Conservation (phyloP, 768 basidiomycete species). For the Lyophyllum shimeji region DNA sequence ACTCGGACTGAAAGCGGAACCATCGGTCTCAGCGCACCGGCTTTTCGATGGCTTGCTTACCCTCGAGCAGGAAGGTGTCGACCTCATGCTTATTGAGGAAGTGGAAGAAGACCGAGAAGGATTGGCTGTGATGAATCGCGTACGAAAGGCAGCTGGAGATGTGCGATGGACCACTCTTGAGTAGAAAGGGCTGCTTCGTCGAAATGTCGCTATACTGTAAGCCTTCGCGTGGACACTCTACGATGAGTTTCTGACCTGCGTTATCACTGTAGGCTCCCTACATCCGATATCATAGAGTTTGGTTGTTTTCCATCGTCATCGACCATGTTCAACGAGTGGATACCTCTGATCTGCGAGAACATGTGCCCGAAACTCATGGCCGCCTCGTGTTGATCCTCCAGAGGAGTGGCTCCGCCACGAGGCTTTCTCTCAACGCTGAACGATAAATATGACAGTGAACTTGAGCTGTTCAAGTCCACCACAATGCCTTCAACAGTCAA, state of each 20-base stretch:
- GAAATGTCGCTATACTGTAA: not conserved
- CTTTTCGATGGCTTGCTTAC: slow-evolving; percentile 87
- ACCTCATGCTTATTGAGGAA: slow-evolving; percentile 84
- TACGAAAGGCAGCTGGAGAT: slow-evolving; percentile 84
- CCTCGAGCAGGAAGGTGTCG: slow-evolving; percentile 74
- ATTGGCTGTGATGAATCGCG: slow-evolving; percentile 92
- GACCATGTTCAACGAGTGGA: not conserved
- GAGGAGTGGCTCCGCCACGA: not conserved
- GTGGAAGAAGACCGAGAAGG: slow-evolving; percentile 80
- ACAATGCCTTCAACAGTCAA: not conserved
- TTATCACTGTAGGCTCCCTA: not conserved
- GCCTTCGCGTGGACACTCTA: not conserved
- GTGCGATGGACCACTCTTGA: slow-evolving; percentile 30
- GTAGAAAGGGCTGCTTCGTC: slow-evolving; percentile 6
- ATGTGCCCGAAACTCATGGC: not conserved
- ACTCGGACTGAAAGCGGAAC: slow-evolving; percentile 52
- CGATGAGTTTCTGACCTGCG: not conserved
- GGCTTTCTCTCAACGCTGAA: not conserved
- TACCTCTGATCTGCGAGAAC: not conserved
- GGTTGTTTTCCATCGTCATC: not conserved
- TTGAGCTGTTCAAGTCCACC: not conserved
- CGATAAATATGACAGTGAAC: not conserved
- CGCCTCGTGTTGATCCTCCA: not conserved
- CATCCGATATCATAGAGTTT: not conserved
- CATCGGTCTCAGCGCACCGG: slow-evolving; percentile 70